Conservation (phyloP, 163 green algal species). For the Chlamydomonas reinhardtii region DNA sequence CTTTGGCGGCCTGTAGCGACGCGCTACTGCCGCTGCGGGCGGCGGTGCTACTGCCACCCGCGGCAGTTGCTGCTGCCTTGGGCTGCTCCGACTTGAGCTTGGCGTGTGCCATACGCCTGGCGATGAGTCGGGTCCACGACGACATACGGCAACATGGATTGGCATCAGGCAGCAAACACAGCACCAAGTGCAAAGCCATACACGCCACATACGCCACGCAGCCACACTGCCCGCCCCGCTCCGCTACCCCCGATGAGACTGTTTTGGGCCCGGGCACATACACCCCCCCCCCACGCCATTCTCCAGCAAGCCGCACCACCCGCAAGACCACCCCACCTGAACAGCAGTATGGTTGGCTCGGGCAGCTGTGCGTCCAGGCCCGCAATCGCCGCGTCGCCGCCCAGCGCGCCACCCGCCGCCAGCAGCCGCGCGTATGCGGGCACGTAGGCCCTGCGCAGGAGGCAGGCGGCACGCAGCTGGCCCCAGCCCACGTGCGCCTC, state of each 20-base stretch:
- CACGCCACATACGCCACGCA: too few species aligned
- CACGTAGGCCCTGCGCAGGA: not conserved
- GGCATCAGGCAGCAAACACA: too few species aligned
- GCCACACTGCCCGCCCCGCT: too few species aligned
- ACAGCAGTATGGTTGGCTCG: constrained; percentile 79
- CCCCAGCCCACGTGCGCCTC: not conserved
- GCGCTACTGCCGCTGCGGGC: too few species aligned
- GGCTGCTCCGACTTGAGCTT: not conserved
- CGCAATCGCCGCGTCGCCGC: constrained; percentile 50
- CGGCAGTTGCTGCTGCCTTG: too few species aligned
- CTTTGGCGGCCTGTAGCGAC: too few species aligned
- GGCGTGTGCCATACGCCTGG: not conserved
- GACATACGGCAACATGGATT: too few species aligned
- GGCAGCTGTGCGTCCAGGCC: constrained; percentile 75
- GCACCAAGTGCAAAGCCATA: too few species aligned
- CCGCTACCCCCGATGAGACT: too few species aligned
- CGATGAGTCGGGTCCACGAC: not conserved
- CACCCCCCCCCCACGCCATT: too few species aligned
- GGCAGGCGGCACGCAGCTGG: not conserved
- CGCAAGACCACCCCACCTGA: constrained; percentile 51
- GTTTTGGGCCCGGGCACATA: too few species aligned
- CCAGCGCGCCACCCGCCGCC: not conserved
- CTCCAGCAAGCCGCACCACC: too few species aligned
- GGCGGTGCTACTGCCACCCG: not conserved
- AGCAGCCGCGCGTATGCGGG: not conserved